A percentile compares a stretch with the other conserved stretches of the same genome.
Conservation (phyloP, 371 early-diverging fungal species). For the Mucor plumbeus region DNA sequence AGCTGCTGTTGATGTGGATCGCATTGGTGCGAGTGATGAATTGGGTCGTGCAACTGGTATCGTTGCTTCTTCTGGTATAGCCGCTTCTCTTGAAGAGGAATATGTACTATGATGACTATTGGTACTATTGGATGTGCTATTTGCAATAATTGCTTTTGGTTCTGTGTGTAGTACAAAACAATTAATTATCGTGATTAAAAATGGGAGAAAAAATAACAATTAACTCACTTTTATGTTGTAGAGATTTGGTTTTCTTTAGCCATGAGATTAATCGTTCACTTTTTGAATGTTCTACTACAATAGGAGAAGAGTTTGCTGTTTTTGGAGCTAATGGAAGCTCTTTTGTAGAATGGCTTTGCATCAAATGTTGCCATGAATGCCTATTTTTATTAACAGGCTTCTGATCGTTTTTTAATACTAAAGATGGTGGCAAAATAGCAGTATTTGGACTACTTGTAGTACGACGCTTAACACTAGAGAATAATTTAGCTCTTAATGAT, state of each 20-base stretch:
- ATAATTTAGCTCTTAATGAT: constrained; percentile 19
- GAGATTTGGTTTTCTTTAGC: constrained; percentile 22
- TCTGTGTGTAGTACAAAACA: not conserved
- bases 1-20: not conserved
- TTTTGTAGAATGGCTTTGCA: constrained; percentile 5
- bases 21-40: constrained; percentile 1
- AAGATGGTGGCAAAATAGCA: not conserved
- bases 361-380: constrained; percentile 20
- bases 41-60: constrained; percentile 15
- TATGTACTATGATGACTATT: not conserved
- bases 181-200: not conserved
- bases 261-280: constrained; percentile 23
- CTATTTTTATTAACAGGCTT: constrained; percentile 7
- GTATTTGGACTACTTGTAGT: not conserved
- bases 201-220: not conserved
- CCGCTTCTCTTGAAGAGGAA: not conserved
- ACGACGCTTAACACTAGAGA: constrained; percentile 21
- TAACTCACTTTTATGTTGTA: constrained; percentile 17
- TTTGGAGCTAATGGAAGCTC: constrained; percentile 11
- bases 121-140: not conserved
- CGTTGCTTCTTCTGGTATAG: constrained; percentile 6
- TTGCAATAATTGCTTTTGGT: not conserved
- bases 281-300: constrained; percentile 18
- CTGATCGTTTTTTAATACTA: not conserved
- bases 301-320: not conserved